Evolutionary conservation across 306 rosid genomes (phyloP).

Genomic region (Macrotyloma uniflorum): DNA sequence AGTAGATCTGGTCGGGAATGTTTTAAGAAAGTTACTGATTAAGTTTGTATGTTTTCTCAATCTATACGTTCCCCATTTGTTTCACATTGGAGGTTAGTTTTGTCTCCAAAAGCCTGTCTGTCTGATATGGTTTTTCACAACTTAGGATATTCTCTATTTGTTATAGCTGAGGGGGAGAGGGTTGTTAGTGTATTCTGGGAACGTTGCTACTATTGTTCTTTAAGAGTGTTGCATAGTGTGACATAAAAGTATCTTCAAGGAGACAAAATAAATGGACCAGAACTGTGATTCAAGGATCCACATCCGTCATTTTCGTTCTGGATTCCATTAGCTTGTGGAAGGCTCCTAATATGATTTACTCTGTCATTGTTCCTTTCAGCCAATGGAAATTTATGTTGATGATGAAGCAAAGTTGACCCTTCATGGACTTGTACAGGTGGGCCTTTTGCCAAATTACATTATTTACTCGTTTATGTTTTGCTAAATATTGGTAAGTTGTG

Average conservation of each 20-base stretch:
- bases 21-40: conserved; percentile 24
- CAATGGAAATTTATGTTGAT: conserved; percentile 99
- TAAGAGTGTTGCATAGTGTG: conserved; percentile 58
- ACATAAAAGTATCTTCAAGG: conserved; percentile 59
- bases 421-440: conserved; percentile 98
- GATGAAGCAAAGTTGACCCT: conserved; percentile 98
- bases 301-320: conserved; percentile 86
- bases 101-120: not conserved
- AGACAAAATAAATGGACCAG: conserved; percentile 69
- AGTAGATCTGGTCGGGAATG: conserved; percentile 5
- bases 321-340: conserved; percentile 86
- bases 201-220: conserved; percentile 44
- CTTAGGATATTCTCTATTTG: not conserved
- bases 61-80: not conserved
- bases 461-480: not conserved
- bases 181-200: conserved; percentile 19
- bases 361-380: conserved; percentile 97
- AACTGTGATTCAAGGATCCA: conserved; percentile 71
- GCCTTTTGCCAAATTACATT: not conserved
- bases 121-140: conserved; percentile 5
- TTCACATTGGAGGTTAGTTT: not conserved
- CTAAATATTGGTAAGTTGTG: no score
- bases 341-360: conserved; percentile 87
- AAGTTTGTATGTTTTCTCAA: conserved; percentile 8
- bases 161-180: not conserved